Percentiles rank a stretch among this genome's conserved stretches.
phyloP scores from a whole-genome alignment of 805 yeast genomes.

The Candida patagonica region DNA sequence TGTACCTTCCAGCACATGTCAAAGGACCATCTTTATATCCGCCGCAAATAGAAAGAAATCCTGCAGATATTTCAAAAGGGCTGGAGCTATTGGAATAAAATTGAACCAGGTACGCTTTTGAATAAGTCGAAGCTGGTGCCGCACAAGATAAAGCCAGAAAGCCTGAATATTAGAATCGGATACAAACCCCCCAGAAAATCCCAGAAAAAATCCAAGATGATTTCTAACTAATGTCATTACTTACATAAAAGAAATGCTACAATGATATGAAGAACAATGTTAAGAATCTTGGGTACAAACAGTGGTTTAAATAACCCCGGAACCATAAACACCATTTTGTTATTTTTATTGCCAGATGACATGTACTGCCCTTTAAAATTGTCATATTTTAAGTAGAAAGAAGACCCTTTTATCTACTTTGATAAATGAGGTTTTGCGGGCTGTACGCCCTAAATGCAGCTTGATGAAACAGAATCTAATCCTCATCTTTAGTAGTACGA shows the following conservation, averaged over 20 bases:
- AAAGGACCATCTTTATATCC: background rate
- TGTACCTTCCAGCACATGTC: conserved; percentile 7
- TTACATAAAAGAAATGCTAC: conserved; percentile 4
- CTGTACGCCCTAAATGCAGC: too few species aligned
- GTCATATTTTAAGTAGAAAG: too few species aligned
- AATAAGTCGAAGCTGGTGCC: conserved; percentile 9
- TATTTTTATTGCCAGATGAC: too few species aligned
- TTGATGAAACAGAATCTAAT: too few species aligned
- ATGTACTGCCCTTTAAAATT: too few species aligned
- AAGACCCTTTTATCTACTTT: too few species aligned
- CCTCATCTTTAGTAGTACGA: conserved; percentile 26
- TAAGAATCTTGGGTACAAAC: background rate
- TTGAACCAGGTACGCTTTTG: conserved; percentile 14
- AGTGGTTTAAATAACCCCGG: too few species aligned
- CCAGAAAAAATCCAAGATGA: too few species aligned
- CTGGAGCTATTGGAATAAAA: conserved; percentile 10
- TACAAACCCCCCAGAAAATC: too few species aligned
- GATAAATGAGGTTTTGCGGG: too few species aligned
- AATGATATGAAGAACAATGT: conserved; percentile 5
- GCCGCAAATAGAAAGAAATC: conserved; percentile 16
- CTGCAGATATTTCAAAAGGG: conserved; percentile 7
- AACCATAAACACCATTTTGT: too few species aligned
- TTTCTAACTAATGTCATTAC: too few species aligned
- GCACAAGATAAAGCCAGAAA: conserved; percentile 15
- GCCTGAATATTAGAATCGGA: background rate